Base-by-base conservation (phyloP, 192 early-diverging fungal species). In the Chytriomyces hyalinus region DNA sequence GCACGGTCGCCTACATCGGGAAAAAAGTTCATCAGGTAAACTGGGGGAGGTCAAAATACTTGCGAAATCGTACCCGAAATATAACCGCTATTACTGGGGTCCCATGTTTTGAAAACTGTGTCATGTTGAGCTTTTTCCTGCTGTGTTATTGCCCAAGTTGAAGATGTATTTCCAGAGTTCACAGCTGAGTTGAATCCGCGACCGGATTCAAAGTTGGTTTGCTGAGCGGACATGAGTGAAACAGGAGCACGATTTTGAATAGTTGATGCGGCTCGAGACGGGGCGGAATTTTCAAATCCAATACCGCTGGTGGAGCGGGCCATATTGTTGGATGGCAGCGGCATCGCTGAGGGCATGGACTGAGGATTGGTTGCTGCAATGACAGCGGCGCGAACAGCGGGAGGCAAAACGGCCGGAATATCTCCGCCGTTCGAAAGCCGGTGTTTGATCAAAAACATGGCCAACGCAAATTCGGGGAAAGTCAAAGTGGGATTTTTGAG, bases 31-130 rank as follows among this genome's bases (percentile, higher is more conserved):
- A 36, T 64, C 45, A 67, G 15, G 24, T 13, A 57, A 20, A 13
- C 8, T 28, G 43, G 28, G 28, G 28, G 28, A 36, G 36, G 36
- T 36, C 36, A 36, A 36, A 36, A 60, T 49, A 45, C 49, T 61
- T 45, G 48, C 49, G 61, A 48, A 50, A 4, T 46, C 67, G 15
- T 6, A 68, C 92, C 93, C 49, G 86, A 84, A 47, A 95, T 84
- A 78, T 84, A 92, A 6, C 93, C 94, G 0, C 84, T 84, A 17
- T 85, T 87, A 49, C 85, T 83, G 0, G 84, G 83, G 80, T 95
- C 94, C 90, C 91, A 94, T 10, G 87, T 88, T 44, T 84, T 90
- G 77, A 95, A 95, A 65, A 93, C 90, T 48, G 87, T 79, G 70
- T 87, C 90, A 73, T 85, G 85, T 63, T 76, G 75, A 3, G 65